Percentiles rank a stretch among this genome's conserved stretches.
phyloP scores from a whole-genome alignment of 176 grass and related monocot species.

The Cenchrus fungigraminus region DNA sequence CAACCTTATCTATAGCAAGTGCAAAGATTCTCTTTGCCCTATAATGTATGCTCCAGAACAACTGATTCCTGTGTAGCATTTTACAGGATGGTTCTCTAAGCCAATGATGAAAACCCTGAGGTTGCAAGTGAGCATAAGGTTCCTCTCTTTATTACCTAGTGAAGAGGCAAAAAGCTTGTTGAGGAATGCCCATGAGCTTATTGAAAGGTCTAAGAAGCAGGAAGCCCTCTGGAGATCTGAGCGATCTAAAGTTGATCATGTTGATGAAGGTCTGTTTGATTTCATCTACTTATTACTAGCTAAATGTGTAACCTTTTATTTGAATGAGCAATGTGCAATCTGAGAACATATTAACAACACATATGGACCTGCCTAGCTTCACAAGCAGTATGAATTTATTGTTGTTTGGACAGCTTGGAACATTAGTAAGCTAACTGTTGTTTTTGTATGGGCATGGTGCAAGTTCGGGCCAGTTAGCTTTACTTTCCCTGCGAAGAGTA shows the following conservation, averaged over 20 bases:
- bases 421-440: conserved; percentile 16
- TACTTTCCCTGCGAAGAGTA: neutral
- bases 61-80: conserved; percentile 59
- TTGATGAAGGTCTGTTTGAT: conserved; percentile 58
- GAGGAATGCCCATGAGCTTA: conserved; percentile 53
- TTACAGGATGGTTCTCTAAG: conserved; percentile 87
- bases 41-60: conserved; percentile 33
- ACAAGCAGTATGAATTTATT: conserved; percentile 24
- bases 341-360: neutral
- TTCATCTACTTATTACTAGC: conserved; percentile 13
- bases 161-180: conserved; percentile 52
- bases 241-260: conserved; percentile 48
- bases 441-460: conserved; percentile 20
- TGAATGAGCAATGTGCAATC: conserved; percentile 5
- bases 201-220: conserved; percentile 85
- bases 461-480: conserved; percentile 7
- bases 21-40: conserved; percentile 9
- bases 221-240: conserved; percentile 63
- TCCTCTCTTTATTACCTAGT: conserved; percentile 71
- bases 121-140: conserved; percentile 74
- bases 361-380: conserved; percentile 7
- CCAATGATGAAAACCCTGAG: conserved; percentile 70
- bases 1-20: neutral
- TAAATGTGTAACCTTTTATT: conserved; percentile 16
- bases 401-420: neutral